Conservation (phyloP, 164 flowering plant genomes). For the Berberis thunbergii region DNA sequence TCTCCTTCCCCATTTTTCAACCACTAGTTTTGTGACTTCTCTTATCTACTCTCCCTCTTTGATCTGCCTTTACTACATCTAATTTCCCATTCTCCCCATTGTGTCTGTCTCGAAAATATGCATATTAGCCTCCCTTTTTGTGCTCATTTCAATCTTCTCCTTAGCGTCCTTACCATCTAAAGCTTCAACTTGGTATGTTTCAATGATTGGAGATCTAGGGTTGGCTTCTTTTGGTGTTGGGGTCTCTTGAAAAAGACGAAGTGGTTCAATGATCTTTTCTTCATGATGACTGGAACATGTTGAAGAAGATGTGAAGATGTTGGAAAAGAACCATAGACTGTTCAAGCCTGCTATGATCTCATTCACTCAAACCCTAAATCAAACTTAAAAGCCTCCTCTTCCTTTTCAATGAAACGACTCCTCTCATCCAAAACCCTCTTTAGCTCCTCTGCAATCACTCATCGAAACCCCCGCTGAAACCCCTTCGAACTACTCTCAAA, state of each 20-base stretch:
- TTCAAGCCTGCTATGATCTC: constrained; percentile 25
- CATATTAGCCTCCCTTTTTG: constrained; percentile 6
- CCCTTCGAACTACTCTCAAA: too few relatives aligned
- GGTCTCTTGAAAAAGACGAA: constrained; percentile 1
- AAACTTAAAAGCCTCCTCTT: too few relatives aligned
- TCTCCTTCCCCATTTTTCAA: too few relatives aligned
- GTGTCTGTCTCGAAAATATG: neutral
- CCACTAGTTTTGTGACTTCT: neutral
- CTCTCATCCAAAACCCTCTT: too few relatives aligned
- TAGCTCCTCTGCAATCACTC: too few relatives aligned
- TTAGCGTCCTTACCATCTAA: neutral
- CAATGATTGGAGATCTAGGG: constrained; percentile 6
- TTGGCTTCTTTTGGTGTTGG: constrained; percentile 7
- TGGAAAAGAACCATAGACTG: constrained; percentile 36
- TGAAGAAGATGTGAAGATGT: constrained; percentile 16
- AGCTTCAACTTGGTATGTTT: constrained; percentile 3
- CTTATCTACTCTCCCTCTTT: constrained; percentile 12
- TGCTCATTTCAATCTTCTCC: constrained; percentile 2
- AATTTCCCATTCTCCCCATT: neutral
- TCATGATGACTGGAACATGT: neutral
- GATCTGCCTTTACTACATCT: constrained; percentile 1
- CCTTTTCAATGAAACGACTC: too few relatives aligned
- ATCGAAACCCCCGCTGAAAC: too few relatives aligned
- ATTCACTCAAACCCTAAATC: constrained; percentile 19
- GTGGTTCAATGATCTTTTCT: constrained; percentile 1